A percentile compares a stretch with the other conserved stretches of the same genome.
These are phyloP conservation scores for Calonectria naviculata DNA, from an alignment of 2,329 filamentous ascomycete species.

Conservation along the genomic window DNA sequence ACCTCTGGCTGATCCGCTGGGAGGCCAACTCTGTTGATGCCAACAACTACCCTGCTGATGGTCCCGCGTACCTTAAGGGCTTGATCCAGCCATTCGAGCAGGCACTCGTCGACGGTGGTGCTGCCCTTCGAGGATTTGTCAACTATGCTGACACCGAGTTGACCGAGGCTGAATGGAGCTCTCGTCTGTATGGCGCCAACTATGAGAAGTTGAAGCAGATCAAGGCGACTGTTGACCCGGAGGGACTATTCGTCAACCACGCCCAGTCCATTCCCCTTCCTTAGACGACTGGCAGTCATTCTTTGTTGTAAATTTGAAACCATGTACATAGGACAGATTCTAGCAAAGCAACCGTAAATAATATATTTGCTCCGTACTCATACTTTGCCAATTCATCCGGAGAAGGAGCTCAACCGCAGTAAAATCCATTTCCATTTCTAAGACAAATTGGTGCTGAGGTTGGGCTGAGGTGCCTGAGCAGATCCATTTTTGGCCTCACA, in stretches of 20 bases:
- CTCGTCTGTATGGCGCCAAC: conserved; percentile 36
- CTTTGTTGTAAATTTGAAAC: background rate
- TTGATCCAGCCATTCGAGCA: conserved; percentile 38
- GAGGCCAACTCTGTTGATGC: conserved; percentile 27
- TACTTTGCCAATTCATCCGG: background rate
- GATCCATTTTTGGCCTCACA: too few species aligned
- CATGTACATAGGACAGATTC: background rate
- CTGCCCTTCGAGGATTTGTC: conserved; percentile 36
- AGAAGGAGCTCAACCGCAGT: too few species aligned
- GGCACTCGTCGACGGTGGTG: conserved; percentile 26
- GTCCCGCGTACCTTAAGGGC: conserved; percentile 31
- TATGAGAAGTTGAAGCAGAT: conserved; percentile 34
- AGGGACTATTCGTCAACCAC: conserved; percentile 35
- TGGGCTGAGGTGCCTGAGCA: too few species aligned
- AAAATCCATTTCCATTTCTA: too few species aligned
- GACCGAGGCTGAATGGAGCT: conserved; percentile 35
- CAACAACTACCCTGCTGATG: conserved; percentile 30
- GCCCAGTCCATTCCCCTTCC: conserved; percentile 33
- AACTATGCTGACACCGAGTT: conserved; percentile 41
- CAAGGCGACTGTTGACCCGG: conserved; percentile 31
- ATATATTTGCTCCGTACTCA: background rate
- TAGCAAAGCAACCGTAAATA: background rate
- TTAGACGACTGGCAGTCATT: background rate
- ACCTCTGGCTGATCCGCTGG: conserved; percentile 38
- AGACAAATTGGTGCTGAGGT: too few species aligned